These are phyloP conservation scores for Chrysochromulina tobinii DNA, from an alignment of 78 protist species.

Conservation along the genomic window DNA sequence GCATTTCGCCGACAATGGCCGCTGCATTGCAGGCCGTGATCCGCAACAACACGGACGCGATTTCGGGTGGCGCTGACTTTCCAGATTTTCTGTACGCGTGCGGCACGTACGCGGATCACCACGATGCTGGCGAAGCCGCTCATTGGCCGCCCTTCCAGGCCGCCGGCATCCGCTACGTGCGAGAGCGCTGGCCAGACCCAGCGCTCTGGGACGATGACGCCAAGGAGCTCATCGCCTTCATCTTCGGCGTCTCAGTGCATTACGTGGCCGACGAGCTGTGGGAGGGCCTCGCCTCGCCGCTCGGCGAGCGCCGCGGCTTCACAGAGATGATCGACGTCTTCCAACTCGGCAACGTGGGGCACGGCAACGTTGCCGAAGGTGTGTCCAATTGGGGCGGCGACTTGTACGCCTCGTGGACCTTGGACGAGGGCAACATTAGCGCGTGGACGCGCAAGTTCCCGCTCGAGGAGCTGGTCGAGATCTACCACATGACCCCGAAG, in stretches of 20 bases:
- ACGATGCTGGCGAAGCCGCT: constrained; percentile 8
- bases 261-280: background rate
- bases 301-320: background rate
- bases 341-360: background rate
- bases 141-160: constrained; percentile 4
- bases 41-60: background rate
- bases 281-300: background rate
- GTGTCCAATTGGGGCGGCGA: background rate
- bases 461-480: background rate
- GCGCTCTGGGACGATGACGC: background rate
- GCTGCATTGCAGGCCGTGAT: too few species aligned
- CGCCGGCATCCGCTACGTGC: background rate
- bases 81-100: constrained; percentile 21
- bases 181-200: background rate
- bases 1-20: too few species aligned
- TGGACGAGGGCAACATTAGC: background rate
- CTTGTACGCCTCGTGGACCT: background rate
- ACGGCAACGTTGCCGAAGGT: background rate
- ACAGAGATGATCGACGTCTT: background rate
- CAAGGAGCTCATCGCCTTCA: background rate
- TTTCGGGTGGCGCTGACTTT: background rate
- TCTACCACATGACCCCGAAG: background rate
- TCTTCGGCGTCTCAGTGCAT: constrained; percentile 16
- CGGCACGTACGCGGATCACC: constrained; percentile 11
- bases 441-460: background rate